Percentiles rank a stretch among this genome's conserved stretches.
Conservation (phyloP, 2,329 filamentous ascomycete genomes). For the Trichoderma pleuroti region DNA sequence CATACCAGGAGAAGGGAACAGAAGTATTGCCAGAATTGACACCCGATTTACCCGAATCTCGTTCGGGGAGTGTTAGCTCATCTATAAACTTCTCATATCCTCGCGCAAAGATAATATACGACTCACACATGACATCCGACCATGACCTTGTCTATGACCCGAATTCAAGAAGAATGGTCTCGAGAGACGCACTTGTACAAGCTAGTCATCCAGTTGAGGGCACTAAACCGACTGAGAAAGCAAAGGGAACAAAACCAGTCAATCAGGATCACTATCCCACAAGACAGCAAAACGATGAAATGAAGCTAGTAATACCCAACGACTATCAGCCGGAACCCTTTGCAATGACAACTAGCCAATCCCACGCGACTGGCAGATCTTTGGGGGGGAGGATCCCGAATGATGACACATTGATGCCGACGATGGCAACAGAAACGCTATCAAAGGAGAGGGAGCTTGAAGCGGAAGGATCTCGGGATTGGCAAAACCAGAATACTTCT, state of each 20-base stretch:
- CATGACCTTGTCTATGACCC: conserved; percentile 58
- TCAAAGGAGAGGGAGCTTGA: background rate
- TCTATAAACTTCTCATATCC: conserved; percentile 61
- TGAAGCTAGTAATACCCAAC: background rate
- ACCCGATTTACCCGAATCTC: conserved; percentile 31
- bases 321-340: background rate
- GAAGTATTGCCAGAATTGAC: conserved; percentile 38
- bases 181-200: conserved; percentile 41
- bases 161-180: conserved; percentile 63
- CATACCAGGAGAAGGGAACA: conserved; percentile 41
- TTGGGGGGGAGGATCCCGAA: background rate
- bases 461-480: background rate
- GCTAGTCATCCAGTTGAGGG: background rate
- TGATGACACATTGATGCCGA: background rate
- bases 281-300: background rate
- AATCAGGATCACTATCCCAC: background rate
- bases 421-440: background rate
- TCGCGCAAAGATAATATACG: conserved; percentile 39
- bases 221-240: conserved; percentile 16
- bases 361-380: background rate
- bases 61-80: conserved; percentile 46
- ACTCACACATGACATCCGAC: conserved; percentile 29
- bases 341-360: background rate
- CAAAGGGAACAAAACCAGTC: background rate
- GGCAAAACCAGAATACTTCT: background rate